phyloP scores from a whole-genome alignment of 768 basidiomycete species.

The Kockovaella imperatae region DNA sequence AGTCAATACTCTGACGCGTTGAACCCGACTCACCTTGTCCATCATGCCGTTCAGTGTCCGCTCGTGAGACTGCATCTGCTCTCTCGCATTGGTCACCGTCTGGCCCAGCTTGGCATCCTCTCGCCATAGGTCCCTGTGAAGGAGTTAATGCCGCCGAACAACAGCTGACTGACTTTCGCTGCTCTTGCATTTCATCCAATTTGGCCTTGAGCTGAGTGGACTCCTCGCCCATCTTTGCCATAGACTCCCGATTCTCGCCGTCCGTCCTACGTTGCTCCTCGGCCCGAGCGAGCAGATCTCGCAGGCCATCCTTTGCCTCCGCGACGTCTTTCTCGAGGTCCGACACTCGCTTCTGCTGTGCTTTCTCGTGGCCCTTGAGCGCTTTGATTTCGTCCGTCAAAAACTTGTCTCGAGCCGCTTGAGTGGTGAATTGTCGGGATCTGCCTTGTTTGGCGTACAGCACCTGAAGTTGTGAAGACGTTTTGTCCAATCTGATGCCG shows the following conservation, averaged over 20 bases:
- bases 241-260: constrained; percentile 54
- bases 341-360: constrained; percentile 55
- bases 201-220: constrained; percentile 58
- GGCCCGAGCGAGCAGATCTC: constrained; percentile 51
- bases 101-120: constrained; percentile 84
- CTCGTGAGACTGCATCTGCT: constrained; percentile 75
- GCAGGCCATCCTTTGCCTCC: constrained; percentile 37
- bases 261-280: constrained; percentile 52
- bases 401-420: constrained; percentile 73
- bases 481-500: constrained; percentile 61
- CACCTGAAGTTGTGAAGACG: constrained; percentile 60
- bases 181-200: constrained; percentile 63
- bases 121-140: constrained; percentile 67
- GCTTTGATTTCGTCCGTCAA: constrained; percentile 70
- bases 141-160: constrained; percentile 1
- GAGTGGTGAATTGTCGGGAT: constrained; percentile 71
- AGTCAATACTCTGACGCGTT: background rate
- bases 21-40: constrained; percentile 71
- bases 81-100: constrained; percentile 63
- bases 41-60: constrained; percentile 77
- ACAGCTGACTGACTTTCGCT: constrained; percentile 46
- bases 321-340: constrained; percentile 45
- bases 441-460: constrained; percentile 89
- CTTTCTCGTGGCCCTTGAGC: constrained; percentile 54
- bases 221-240: constrained; percentile 51